These are phyloP conservation scores for Lagenaria siceraria DNA, from an alignment of 306 rosid genomes.

Conservation along the genomic window DNA sequence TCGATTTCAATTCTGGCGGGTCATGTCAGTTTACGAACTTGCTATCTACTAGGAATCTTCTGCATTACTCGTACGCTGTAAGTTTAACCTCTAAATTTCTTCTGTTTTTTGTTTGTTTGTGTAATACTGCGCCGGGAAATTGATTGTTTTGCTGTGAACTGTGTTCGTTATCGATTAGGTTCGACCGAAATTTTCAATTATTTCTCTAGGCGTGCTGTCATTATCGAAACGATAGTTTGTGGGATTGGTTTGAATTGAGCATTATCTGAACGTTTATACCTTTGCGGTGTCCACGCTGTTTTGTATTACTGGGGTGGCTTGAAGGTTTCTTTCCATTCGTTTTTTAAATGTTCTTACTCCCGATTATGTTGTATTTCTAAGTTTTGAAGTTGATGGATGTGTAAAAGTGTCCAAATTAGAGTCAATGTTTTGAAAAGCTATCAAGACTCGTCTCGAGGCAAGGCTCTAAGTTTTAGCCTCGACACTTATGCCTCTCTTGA, in stretches of 20 bases:
- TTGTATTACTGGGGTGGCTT: too few relatives aligned
- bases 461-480: too few relatives aligned
- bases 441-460: too few relatives aligned
- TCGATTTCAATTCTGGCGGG: neutral
- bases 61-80: neutral
- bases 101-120: neutral
- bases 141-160: neutral
- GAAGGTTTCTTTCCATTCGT: too few relatives aligned
- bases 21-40: neutral
- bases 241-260: too few relatives aligned
- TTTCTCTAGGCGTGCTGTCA: neutral
- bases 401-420: neutral
- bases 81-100: conserved; percentile 3
- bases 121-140: neutral
- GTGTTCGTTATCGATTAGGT: neutral
- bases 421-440: too few relatives aligned
- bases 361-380: neutral
- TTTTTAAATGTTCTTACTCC: too few relatives aligned
- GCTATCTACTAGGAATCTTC: neutral
- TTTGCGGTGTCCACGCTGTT: too few relatives aligned
- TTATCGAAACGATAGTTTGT: too few relatives aligned
- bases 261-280: too few relatives aligned
- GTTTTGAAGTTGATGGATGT: neutral
- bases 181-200: neutral
- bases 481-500: too few relatives aligned